Evolutionary conservation across 345 rosid genomes (phyloP).

Genomic region (Eucalyptus decipiens): DNA sequence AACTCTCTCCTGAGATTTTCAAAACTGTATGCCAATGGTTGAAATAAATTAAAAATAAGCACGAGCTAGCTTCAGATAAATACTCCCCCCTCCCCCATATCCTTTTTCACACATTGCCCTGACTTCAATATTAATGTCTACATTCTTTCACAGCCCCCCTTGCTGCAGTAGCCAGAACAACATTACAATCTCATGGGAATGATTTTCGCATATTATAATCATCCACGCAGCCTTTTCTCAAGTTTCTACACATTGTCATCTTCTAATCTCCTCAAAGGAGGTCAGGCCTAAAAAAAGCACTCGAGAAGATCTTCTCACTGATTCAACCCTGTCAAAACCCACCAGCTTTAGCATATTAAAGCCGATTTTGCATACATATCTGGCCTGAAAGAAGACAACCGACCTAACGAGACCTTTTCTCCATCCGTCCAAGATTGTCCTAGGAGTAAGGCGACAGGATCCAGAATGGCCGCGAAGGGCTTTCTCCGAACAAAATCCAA

Average conservation of each 20-base stretch:
- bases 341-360: not conserved
- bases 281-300: not conserved
- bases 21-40: not conserved
- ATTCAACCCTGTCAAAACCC: not conserved
- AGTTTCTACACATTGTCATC: not conserved
- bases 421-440: not conserved
- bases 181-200: not conserved
- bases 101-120: not conserved
- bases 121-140: not conserved
- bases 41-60: not conserved
- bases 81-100: not conserved
- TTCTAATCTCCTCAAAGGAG: not conserved
- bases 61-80: not conserved
- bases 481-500: not conserved
- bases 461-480: not conserved
- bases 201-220: not conserved
- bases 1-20: not conserved
- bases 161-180: not conserved
- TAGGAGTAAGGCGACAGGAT: not conserved
- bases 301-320: not conserved
- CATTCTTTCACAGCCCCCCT: not conserved
- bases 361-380: not conserved
- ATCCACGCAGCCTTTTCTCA: not conserved
- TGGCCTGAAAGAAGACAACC: not conserved
- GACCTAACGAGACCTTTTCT: not conserved